Evolutionary conservation across 176 grass and related monocot species (phyloP), one percentile per base, ranked within the genome.

Genomic region (Bothriochloa decipiens): DNA sequence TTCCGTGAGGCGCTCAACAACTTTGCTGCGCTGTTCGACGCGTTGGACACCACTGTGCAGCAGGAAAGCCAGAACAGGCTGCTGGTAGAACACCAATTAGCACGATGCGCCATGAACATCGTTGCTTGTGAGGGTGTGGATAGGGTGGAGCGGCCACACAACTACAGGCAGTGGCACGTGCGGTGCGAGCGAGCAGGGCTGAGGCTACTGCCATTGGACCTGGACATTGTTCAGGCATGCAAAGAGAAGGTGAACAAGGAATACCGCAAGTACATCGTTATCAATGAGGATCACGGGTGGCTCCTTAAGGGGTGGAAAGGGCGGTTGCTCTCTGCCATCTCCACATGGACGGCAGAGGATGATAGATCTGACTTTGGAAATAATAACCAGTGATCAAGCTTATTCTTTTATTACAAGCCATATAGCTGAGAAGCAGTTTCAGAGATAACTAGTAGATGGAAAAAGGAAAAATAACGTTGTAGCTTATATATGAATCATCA

Each of bases 281-380:
- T 91, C 25, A 76, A 91, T 6, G 75, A 80, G 29, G 89, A 83
- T 76, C 64, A 58, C 17, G 55, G 14, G 9, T 91, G 89, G 89
- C 15, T 91, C 18, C 81, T 91, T 18, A 29, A 69, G 1, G 89
- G 81, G 2, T 91, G 89, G 89, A 91, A 91, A 63, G 89, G 89
- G 4, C 26, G 85, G 1, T 40, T 81, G 2, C 40, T 91, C 23
- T 80, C 76, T 25, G 89, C 75, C 47, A n/a, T 81, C 10, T 87
- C 89, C 1, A 22, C 80, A 6, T 91, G 89, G 89, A 72, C 53
- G 5, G 11, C 68, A 12, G 20, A 23, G 23, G n/a, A n/a, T n/a
- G n/a, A n/a, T n/a, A n/a, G 20, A n/a, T 58, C 55, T 58, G 22
- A n/a, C 55, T 23, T 50, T 15, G 47, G 47, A 50, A 50, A 17